Evolutionary conservation across 768 basidiomycete genomes (phyloP).

Genomic region (Suillus clintonianus): DNA sequence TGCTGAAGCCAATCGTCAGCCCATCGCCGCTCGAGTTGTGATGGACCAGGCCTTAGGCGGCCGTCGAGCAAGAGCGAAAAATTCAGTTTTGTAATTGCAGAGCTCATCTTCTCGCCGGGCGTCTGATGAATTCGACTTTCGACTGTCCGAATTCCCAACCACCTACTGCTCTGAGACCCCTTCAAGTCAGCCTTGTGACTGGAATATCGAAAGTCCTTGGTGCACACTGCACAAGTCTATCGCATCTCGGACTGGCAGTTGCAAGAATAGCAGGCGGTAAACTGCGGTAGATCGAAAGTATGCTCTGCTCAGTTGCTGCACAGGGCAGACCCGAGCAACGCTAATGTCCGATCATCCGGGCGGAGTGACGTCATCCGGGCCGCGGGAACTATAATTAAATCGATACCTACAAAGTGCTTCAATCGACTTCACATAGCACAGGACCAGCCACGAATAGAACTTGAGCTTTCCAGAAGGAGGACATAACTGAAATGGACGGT

Average conservation of each 20-base stretch:
- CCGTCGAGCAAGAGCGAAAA: not conserved
- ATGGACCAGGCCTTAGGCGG: not conserved
- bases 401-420: too few species aligned
- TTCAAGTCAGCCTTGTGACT: not conserved
- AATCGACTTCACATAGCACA: too few species aligned
- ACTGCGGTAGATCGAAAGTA: not conserved
- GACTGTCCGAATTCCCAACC: not conserved
- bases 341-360: not conserved
- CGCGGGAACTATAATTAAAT: not conserved
- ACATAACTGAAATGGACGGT: too few species aligned
- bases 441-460: too few species aligned
- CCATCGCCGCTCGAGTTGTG: not conserved
- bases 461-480: too few species aligned
- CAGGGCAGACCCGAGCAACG: not conserved
- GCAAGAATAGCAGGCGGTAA: not conserved
- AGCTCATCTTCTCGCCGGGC: not conserved
- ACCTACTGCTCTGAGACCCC: not conserved
- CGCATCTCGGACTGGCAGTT: not conserved
- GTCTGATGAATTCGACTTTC: not conserved
- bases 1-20: not conserved
- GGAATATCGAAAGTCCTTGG: not conserved
- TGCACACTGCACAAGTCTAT: not conserved
- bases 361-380: not conserved
- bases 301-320: too few species aligned
- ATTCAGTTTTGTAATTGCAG: not conserved